These are phyloP conservation scores for Suillus sp. DNA, from an alignment of 768 basidiomycete genomes.

Conservation along the genomic window DNA sequence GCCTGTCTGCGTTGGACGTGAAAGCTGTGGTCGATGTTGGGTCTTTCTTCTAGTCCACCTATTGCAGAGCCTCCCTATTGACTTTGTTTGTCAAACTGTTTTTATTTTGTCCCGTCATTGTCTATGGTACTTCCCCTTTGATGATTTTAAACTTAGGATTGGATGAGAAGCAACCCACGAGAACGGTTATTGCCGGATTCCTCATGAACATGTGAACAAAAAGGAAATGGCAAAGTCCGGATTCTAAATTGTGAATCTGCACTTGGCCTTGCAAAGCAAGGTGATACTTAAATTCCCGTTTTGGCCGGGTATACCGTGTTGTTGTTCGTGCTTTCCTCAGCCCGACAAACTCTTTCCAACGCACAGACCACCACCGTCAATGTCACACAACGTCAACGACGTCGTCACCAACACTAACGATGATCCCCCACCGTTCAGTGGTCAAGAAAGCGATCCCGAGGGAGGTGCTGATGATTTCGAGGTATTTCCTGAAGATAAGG, in stretches of 20 bases:
- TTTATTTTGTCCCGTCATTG: not conserved
- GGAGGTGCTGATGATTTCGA: constrained; percentile 49
- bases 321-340: constrained; percentile 31
- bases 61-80: not conserved
- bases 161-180: not conserved
- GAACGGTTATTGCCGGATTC: constrained; percentile 4
- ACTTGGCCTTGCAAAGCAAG: not conserved
- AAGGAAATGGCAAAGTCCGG: constrained; percentile 1
- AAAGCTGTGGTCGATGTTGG: not conserved
- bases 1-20: constrained; percentile 21
- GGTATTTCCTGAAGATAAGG: constrained; percentile 15
- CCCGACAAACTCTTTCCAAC: constrained; percentile 25
- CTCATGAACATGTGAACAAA: not conserved
- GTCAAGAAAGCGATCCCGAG: constrained; percentile 62
- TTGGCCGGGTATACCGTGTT: constrained; percentile 26
- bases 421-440: constrained; percentile 36
- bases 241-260: not conserved
- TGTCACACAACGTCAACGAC: constrained; percentile 31
- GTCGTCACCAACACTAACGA: constrained; percentile 13
- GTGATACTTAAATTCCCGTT: constrained; percentile 6
- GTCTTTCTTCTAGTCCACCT: not conserved
- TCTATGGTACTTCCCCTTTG: not conserved
- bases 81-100: not conserved
- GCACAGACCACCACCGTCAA: constrained; percentile 35
- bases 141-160: not conserved